phyloP scores from a whole-genome alignment of 2,329 filamentous ascomycete genomes.

The Botryotinia narcissicola region DNA sequence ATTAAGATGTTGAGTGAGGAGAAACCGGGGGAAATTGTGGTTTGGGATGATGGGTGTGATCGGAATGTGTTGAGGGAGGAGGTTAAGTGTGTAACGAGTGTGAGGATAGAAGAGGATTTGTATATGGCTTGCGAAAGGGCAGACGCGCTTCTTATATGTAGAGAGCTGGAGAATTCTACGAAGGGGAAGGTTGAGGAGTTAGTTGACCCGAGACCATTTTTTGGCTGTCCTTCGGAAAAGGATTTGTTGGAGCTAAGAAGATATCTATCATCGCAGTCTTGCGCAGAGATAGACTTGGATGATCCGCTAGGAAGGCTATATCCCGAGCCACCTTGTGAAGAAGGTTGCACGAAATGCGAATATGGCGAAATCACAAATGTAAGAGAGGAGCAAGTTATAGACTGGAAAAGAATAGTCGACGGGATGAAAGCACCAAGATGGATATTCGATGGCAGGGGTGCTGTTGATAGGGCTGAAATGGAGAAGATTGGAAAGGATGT shows the following conservation, averaged over 20 bases:
- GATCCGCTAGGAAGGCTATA: slow-evolving; percentile 24
- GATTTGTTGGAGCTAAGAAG: neutral
- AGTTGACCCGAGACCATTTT: slow-evolving; percentile 32
- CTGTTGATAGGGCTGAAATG: slow-evolving; percentile 35
- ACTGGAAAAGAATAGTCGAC: slow-evolving; percentile 47
- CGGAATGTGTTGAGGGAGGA: slow-evolving; percentile 43
- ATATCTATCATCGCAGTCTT: neutral
- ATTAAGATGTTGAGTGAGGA: slow-evolving; percentile 65
- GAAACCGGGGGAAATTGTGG: slow-evolving; percentile 59
- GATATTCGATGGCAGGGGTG: slow-evolving; percentile 48
- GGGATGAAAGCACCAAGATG: slow-evolving; percentile 47
- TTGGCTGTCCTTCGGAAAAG: neutral
- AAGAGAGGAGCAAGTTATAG: slow-evolving; percentile 36
- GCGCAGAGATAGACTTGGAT: neutral
- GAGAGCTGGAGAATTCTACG: slow-evolving; percentile 46
- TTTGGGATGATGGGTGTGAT: slow-evolving; percentile 61
- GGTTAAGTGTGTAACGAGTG: slow-evolving; percentile 37
- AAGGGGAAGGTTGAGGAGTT: neutral
- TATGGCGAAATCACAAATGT: slow-evolving; percentile 6
- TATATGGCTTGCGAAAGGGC: slow-evolving; percentile 47
- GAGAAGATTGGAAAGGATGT: slow-evolving; percentile 31
- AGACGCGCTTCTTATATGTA: slow-evolving; percentile 50
- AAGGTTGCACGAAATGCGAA: slow-evolving; percentile 39
- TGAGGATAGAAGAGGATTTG: slow-evolving; percentile 42
- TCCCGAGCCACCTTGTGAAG: slow-evolving; percentile 32